These are phyloP conservation scores for Thermothelomyces thermophilus DNA, from an alignment of 2,329 filamentous ascomycete genomes.

Conservation along the genomic window DNA sequence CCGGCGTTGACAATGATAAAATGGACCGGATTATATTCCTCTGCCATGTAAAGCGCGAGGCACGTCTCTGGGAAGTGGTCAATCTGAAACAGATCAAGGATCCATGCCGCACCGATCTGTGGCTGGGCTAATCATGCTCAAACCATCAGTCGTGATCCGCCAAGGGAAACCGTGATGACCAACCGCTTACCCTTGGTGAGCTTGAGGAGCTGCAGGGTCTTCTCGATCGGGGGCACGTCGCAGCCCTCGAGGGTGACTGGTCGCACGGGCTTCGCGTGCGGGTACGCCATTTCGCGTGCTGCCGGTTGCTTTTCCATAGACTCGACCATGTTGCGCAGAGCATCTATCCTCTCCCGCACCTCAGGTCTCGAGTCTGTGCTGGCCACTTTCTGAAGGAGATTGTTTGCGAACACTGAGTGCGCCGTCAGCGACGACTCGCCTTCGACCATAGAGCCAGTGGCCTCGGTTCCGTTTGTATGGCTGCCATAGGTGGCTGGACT, in stretches of 20 bases:
- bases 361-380: conserved; percentile 28
- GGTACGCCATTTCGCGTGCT: conserved; percentile 25
- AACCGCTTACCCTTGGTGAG: conserved; percentile 13
- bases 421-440: conserved; percentile 41
- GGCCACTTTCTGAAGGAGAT: conserved; percentile 37
- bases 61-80: conserved; percentile 44
- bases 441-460: conserved; percentile 33
- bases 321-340: conserved; percentile 29
- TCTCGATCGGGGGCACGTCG: conserved; percentile 19
- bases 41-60: conserved; percentile 44
- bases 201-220: conserved; percentile 17
- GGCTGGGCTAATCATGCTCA: too few relatives aligned
- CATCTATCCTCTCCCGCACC: conserved; percentile 32
- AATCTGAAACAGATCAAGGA: conserved; percentile 44
- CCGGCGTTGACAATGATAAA: conserved; percentile 45
- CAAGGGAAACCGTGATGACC: too few relatives aligned
- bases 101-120: conserved; percentile 12
- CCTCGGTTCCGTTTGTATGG: conserved; percentile 13
- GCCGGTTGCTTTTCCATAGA: conserved; percentile 26
- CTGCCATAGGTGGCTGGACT: conserved; percentile 13
- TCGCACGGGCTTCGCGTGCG: conserved; percentile 14
- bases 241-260: conserved; percentile 6
- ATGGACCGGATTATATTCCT: conserved; percentile 41
- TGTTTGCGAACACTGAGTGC: conserved; percentile 41
- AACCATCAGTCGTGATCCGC: too few relatives aligned